Conservation (phyloP, 2,329 filamentous ascomycete genomes). For the Colletotrichum acutatum region DNA sequence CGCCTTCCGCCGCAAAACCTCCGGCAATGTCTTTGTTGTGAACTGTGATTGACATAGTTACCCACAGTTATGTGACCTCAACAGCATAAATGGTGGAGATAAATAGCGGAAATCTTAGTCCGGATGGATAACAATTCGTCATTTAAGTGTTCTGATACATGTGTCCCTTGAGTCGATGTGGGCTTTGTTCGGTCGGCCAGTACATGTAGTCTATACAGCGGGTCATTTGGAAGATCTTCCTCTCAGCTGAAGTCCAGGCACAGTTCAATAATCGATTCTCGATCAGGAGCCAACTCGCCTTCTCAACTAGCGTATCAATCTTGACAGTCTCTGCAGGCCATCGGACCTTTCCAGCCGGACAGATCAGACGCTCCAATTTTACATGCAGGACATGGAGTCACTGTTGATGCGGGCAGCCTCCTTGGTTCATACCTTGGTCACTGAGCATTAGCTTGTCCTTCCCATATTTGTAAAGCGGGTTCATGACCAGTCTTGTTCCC, state of each 20-base stretch:
- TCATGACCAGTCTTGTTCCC: background rate
- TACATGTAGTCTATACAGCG: constrained; percentile 10
- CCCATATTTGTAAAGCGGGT: too few relatives aligned
- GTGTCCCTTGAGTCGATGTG: background rate
- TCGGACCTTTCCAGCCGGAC: background rate
- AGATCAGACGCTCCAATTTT: background rate
- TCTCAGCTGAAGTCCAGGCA: background rate
- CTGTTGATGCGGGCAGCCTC: too few relatives aligned
- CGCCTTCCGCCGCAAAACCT: background rate
- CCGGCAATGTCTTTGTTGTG: background rate
- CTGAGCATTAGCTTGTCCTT: background rate
- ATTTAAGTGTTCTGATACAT: background rate
- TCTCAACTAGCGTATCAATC: too few relatives aligned
- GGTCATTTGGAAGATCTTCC: background rate
- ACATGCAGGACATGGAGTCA: background rate
- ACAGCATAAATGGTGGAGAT: background rate
- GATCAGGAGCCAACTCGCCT: background rate
- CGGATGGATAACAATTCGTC: background rate
- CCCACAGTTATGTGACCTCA: constrained; percentile 1
- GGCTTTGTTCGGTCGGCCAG: background rate
- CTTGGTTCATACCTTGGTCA: background rate
- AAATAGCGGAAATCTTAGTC: constrained; percentile 9
- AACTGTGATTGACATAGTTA: background rate
- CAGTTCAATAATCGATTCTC: background rate
- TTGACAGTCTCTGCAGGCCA: background rate